These are phyloP conservation scores for Hanseniaspora opuntiae DNA, from an alignment of 805 yeast genomes.

Conservation along the genomic window DNA sequence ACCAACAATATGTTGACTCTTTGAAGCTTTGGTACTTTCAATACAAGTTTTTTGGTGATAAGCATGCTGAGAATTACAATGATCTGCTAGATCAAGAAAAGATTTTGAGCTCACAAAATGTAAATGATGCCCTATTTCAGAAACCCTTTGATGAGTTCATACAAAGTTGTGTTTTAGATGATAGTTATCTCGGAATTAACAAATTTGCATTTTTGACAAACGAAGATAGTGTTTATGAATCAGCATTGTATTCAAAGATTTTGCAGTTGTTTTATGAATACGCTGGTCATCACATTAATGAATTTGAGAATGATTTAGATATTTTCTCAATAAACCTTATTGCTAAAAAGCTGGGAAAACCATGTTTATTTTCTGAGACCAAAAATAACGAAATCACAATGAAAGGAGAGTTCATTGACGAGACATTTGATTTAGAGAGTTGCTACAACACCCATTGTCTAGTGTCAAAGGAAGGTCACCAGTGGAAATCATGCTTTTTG, in stretches of 20 bases:
- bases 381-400: not conserved
- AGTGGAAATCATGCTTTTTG: constrained; percentile 29
- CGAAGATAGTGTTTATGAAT: constrained; percentile 15
- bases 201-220: constrained; percentile 19
- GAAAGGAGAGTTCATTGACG: constrained; percentile 22
- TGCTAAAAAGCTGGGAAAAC: constrained; percentile 14
- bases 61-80: constrained; percentile 16
- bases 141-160: constrained; percentile 19
- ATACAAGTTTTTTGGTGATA: constrained; percentile 20
- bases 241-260: constrained; percentile 14
- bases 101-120: not conserved
- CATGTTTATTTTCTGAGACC: constrained; percentile 8
- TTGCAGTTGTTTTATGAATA: constrained; percentile 20
- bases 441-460: constrained; percentile 12
- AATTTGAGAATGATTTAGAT: constrained; percentile 20
- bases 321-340: constrained; percentile 19
- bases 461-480: constrained; percentile 19
- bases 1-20: constrained; percentile 15
- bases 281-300: constrained; percentile 16
- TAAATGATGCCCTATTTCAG: constrained; percentile 11
- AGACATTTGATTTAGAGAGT: constrained; percentile 17
- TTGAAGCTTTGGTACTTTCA: constrained; percentile 27
- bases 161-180: constrained; percentile 12
- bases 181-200: constrained; percentile 15
- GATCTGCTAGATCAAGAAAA: not conserved